Evolutionary conservation across 805 yeast species (phyloP), one percentile per base, ranked within the genome.

Genomic region (Metschnikowia cerradonensis): DNA sequence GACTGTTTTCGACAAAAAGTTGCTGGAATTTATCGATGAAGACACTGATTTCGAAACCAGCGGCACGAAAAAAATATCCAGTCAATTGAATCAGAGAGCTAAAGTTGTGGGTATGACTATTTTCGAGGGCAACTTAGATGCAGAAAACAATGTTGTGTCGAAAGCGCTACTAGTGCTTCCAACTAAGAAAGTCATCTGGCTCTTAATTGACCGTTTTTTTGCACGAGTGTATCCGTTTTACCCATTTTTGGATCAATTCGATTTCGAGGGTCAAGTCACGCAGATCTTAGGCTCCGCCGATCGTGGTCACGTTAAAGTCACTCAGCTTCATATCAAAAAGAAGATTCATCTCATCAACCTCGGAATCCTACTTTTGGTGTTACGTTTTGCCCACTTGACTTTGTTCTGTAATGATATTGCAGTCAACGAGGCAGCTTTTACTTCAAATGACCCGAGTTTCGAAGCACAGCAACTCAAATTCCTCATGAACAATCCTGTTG

Each of bases 201-300:
- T 55, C 15, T 50, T 67, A 22, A 50, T 62, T 19, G 62, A 62
- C 40, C 56, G 66, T 3, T 68, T 61, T 41, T 68, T 68, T 61
- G 73, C 72, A 10, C 72, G 75, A 33, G 66, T 85, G 4, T 86
- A 86, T 61, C 78, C 87, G 13, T 83, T 78, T 50, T 71, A 85
- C 58, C 91, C 94, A 2, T 82, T 78, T 54, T 66, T 68, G 8
- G 72, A 68, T 51, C 67, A 68, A 49, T 20, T 40, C 11, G 62
- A 55, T 10, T 61, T 68, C 23, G 61, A 57, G 40, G 54, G 48
- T 3, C 51, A 58, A 6, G 35, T 67, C 8, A 37, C 50, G 19
- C 55, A 41, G 32, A 52, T 67, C 17, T 47, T 68, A 14, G 44
- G 44, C 8, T 66, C 65, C n/a, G 45, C 57, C 13, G 41, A 37